A percentile compares a stretch with the other conserved stretches of the same genome.
Conservation (phyloP, 2,329 filamentous ascomycete species). For the Diaporthe sp. region DNA sequence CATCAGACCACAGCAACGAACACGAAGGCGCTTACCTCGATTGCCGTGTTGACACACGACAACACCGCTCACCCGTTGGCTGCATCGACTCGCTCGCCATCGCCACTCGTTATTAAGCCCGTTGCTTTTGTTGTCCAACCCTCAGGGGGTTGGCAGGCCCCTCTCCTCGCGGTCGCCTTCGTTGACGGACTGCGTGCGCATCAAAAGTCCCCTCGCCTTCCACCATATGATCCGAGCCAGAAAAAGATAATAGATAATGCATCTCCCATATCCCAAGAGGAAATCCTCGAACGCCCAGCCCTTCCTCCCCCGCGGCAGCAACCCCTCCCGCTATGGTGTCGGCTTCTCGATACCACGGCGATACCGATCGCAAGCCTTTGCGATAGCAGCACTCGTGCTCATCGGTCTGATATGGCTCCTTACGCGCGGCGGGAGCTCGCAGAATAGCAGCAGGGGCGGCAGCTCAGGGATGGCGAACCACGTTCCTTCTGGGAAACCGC, state of each 20-base stretch:
- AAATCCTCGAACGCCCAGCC: slow-evolving; percentile 84
- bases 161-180: slow-evolving; percentile 13
- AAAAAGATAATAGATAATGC: slow-evolving; percentile 69
- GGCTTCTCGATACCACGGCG: slow-evolving; percentile 58
- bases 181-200: slow-evolving; percentile 36
- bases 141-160: slow-evolving; percentile 25
- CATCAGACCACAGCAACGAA: background rate
- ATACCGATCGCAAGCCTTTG: slow-evolving; percentile 72
- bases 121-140: background rate
- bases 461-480: slow-evolving; percentile 42
- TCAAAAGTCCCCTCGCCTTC: background rate
- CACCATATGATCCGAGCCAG: background rate
- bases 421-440: slow-evolving; percentile 55
- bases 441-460: slow-evolving; percentile 34
- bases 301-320: slow-evolving; percentile 70
- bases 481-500: slow-evolving; percentile 67
- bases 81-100: slow-evolving; percentile 6
- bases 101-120: background rate
- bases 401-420: slow-evolving; percentile 74
- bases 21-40: slow-evolving; percentile 5
- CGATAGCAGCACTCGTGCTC: slow-evolving; percentile 67
- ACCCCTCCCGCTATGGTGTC: slow-evolving; percentile 6
- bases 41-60: background rate
- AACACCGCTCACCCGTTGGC: background rate
- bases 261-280: slow-evolving; percentile 89